Percentiles rank a stretch among this genome's conserved stretches.
These are phyloP conservation scores for Haplosporangium sp. DNA, from an alignment of 371 early-diverging fungal genomes.

Conservation along the genomic window DNA sequence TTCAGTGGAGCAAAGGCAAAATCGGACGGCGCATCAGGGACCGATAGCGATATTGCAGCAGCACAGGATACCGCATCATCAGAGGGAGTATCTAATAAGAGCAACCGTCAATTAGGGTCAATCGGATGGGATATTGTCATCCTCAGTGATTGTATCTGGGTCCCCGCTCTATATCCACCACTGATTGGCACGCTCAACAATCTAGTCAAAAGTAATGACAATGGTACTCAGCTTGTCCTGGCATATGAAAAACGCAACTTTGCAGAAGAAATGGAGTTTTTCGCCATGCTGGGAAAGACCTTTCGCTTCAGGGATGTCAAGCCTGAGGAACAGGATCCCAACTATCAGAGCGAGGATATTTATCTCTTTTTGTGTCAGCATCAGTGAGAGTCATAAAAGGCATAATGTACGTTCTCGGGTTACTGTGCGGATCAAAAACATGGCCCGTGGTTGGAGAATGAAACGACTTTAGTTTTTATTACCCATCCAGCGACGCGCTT, in stretches of 20 bases:
- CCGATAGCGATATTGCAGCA: neutral
- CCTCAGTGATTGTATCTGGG: constrained; percentile 65
- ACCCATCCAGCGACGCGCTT: too few relatives aligned
- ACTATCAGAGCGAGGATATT: constrained; percentile 67
- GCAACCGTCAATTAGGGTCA: neutral
- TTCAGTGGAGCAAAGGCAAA: constrained; percentile 36
- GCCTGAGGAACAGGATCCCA: constrained; percentile 62
- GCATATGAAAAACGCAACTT: constrained; percentile 69
- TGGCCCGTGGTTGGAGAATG: too few relatives aligned
- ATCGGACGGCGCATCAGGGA: neutral
- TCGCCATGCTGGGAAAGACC: constrained; percentile 59
- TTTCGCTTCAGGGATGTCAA: constrained; percentile 69
- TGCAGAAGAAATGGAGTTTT: constrained; percentile 66
- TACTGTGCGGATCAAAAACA: too few relatives aligned
- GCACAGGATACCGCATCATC: neutral
- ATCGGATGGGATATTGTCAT: constrained; percentile 58
- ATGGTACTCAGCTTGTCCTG: constrained; percentile 56
- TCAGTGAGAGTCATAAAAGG: too few relatives aligned
- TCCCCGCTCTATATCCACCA: constrained; percentile 55
- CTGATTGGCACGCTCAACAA: constrained; percentile 59
- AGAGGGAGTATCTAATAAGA: neutral
- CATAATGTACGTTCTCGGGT: too few relatives aligned
- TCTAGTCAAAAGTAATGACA: constrained; percentile 16
- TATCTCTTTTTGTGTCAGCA: constrained; percentile 57
- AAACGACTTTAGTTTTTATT: too few relatives aligned